Evolutionary conservation across 352 stramenopile genomes (phyloP), one percentile per base, ranked within the genome.

Genomic region (Pythium graminicola): DNA sequence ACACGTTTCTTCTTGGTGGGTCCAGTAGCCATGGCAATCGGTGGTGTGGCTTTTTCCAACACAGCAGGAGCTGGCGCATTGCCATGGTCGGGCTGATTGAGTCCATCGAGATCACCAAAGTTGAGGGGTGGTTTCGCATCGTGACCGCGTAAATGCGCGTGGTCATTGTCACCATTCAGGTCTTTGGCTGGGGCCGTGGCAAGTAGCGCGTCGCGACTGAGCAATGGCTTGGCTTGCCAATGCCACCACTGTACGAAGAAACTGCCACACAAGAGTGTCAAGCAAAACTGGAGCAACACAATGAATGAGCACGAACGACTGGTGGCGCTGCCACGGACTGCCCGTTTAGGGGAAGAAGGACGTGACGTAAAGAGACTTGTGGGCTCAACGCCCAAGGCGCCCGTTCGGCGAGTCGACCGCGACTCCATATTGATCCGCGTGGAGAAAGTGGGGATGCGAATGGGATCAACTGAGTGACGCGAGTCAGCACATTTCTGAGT

Each of bases 221-320:
- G 36, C 26, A 67, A 47, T 27, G 59, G 35, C 16, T 10, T 40
- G 20, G 59, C 20, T 28, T 59, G 61, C 70, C 71, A 84, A 16
- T 76, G n/a, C 50, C 64, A 69, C 64, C 65, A 74, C 53, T 84
- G 71, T 5, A 72, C 26, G 9, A 77, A 36, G 33, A 83, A 69
- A 26, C 70, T 73, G 8, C 66, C 60, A 41, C 56, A 68, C 20
- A 81, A 23, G 4, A 84, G 13, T 6, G 55, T 61, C 2, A 78
- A 41, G 16, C 80, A 64, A 4, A 82, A n/a, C 26, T 72, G 73
- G 29, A 81, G 49, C 20, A 82, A 38, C 43, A 70, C 32, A 23
- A 65, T 50, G 31, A 65, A 64, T 29, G 70, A 72, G 40, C 64
- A 50, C 6, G 53, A 53, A 5, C 50, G 51, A 13, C 41, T 42